phyloP scores from a whole-genome alignment of 805 yeast species.

The Ascoidea asiatica region DNA sequence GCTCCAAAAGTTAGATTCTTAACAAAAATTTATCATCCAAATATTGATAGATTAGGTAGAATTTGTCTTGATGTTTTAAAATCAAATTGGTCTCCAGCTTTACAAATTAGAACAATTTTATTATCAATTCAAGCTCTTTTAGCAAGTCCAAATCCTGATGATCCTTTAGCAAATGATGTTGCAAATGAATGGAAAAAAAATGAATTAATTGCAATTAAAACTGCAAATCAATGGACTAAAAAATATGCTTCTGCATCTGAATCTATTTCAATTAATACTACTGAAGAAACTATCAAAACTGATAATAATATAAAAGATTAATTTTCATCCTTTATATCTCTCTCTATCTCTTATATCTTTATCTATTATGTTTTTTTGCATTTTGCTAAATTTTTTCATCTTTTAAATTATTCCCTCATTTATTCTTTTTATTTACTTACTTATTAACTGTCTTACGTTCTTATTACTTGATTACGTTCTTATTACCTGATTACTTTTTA shows the following conservation, averaged over 20 bases:
- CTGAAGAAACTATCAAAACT: too few relatives aligned
- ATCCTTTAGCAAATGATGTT: conserved; percentile 94
- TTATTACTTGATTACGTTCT: too few relatives aligned
- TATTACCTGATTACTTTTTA: too few relatives aligned
- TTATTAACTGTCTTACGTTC: too few relatives aligned
- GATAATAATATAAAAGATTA: too few relatives aligned
- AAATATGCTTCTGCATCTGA: conserved; percentile 20
- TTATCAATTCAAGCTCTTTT: conserved; percentile 85
- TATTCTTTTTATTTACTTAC: too few relatives aligned
- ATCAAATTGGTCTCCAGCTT: conserved; percentile 95
- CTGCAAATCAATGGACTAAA: conserved; percentile 44
- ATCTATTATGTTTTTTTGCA: too few relatives aligned
- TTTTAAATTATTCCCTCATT: too few relatives aligned
- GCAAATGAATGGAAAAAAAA: conserved; percentile 93
- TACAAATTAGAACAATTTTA: conserved; percentile 86
- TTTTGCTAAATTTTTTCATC: too few relatives aligned
- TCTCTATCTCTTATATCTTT: too few relatives aligned
- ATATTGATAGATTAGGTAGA: conserved; percentile 88
- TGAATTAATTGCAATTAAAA: conserved; percentile 64
- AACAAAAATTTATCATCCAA: conserved; percentile 92
- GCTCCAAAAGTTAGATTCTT: conserved; percentile 93
- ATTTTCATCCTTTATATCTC: too few relatives aligned
- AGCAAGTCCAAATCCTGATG: conserved; percentile 97
- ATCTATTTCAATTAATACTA: too few relatives aligned
- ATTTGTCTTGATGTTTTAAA: conserved; percentile 88